A percentile compares a stretch with the other conserved stretches of the same genome.
These are phyloP conservation scores for Pestalotiopsis sp. DNA, from an alignment of 2,329 filamentous ascomycete species.

Conservation along the genomic window DNA sequence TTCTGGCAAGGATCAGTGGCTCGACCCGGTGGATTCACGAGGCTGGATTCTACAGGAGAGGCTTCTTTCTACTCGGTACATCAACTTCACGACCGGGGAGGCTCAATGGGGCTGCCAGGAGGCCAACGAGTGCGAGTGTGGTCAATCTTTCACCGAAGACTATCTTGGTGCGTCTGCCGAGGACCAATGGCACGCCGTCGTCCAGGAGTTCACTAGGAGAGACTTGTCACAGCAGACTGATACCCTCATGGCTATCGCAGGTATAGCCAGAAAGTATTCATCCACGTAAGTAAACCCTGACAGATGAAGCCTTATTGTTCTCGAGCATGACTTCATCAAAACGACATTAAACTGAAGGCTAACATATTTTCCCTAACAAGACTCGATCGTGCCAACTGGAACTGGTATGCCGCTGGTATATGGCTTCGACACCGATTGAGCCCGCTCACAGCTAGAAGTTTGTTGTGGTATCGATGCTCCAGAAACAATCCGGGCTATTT, in stretches of 20 bases:
- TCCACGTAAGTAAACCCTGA: too few species aligned
- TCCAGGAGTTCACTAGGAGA: neutral
- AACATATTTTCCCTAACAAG: too few species aligned
- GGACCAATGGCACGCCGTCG: conserved; percentile 8
- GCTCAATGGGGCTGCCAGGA: conserved; percentile 11
- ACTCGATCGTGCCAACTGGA: too few species aligned
- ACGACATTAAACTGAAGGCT: too few species aligned
- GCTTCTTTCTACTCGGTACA: conserved; percentile 1
- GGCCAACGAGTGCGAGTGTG: conserved; percentile 11
- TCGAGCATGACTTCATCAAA: too few species aligned
- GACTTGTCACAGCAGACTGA: conserved; percentile 4
- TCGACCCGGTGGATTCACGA: conserved; percentile 10
- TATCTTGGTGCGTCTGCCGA: neutral
- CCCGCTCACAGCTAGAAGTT: too few species aligned
- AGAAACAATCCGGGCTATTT: too few species aligned
- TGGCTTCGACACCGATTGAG: too few species aligned
- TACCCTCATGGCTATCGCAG: conserved; percentile 6
- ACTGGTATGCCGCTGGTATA: too few species aligned
- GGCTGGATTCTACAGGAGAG: conserved; percentile 12
- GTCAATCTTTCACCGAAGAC: too few species aligned
- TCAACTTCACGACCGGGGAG: conserved; percentile 11
- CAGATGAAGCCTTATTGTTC: too few species aligned
- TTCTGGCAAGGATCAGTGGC: neutral
- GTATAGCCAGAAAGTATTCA: conserved; percentile 7
- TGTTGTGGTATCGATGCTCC: too few species aligned